Base-by-base conservation (phyloP, 495 filamentous ascomycete species). In the Gamarada debralockiae region DNA sequence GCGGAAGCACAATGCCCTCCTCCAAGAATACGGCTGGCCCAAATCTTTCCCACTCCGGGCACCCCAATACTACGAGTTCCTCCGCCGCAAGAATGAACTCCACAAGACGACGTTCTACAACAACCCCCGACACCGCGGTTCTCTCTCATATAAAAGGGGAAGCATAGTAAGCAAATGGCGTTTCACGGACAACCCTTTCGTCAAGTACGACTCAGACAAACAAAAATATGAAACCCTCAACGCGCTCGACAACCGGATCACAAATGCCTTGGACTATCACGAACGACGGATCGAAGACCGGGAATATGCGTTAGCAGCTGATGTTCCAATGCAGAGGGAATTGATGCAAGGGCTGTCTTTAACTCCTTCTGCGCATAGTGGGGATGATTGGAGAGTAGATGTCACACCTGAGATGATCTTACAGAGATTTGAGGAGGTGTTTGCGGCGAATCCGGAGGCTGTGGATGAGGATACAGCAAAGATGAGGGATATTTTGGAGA, bases 1-100 rank as follows among this genome's bases (percentile, higher is more conserved):
- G n/a, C 33, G 24, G 33, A 25, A 29, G 3, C 25, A 51, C 33
- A 51, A 51, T 40, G 17, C 18, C 18, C 33, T 51, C 14, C 22
- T 51, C n/a, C 33, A 51, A 23, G 48, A 51, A 40, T 51, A 20
- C 48, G 22, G 17, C 34, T 51, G 48, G 48, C 48, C 48, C 36
- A 6, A 20, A 24, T 33, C 34, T 10, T 51, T 51, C 48, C 48
- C 48, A 7, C 36, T 51, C 33, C 12, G 17, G 9, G 27, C 15
- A 15, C 21, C 14, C 14, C 9, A n/a, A 12, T 51, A 27, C 12
- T 9, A 10, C 33, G 14, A 33, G 9, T 39, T 41, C 33, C 20
- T 40, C 9, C 5, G 22, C 6, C 22, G 5, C 33, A 20, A 40
- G 14, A 39, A 10, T 2, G 25, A 9, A 3, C 22, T 31, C 8